phyloP scores from a whole-genome alignment of 164 flowering plant species.

The Liriodendron chinense region DNA sequence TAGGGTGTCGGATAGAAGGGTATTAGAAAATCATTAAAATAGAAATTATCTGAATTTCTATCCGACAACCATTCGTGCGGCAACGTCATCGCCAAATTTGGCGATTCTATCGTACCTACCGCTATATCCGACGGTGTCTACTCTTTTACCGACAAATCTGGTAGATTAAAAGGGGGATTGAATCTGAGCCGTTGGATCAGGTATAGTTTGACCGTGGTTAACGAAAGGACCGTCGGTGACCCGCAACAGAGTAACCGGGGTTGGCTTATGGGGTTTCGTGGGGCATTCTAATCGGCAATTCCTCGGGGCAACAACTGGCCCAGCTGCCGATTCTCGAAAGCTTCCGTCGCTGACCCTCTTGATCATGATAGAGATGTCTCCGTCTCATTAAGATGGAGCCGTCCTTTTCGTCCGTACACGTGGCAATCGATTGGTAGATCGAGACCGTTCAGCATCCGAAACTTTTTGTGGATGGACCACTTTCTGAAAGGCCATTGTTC shows the following conservation, averaged over 20 bases:
- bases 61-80: conserved; percentile 8
- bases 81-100: background rate
- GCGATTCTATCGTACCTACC: conserved; percentile 3
- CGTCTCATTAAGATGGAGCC: background rate
- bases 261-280: background rate
- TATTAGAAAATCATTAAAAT: no score
- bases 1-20: no score
- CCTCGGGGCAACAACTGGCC: background rate
- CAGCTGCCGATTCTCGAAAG: background rate
- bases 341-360: background rate
- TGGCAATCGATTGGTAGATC: background rate
- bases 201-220: background rate
- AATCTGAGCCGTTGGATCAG: conserved; percentile 4
- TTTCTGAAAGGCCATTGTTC: no score
- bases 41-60: background rate
- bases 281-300: background rate
- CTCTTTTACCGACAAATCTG: conserved; percentile 8
- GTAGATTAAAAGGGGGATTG: background rate
- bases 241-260: background rate
- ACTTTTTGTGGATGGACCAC: no score
- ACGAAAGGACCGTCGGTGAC: conserved; percentile 1
- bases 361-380: no score
- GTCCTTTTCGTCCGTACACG: background rate
- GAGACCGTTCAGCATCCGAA: background rate
- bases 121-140: conserved; percentile 9